A percentile compares a stretch with the other conserved stretches of the same genome.
Evolutionary conservation across 2,329 filamentous ascomycete species (phyloP).

Genomic region (Apiospora arundinis): DNA sequence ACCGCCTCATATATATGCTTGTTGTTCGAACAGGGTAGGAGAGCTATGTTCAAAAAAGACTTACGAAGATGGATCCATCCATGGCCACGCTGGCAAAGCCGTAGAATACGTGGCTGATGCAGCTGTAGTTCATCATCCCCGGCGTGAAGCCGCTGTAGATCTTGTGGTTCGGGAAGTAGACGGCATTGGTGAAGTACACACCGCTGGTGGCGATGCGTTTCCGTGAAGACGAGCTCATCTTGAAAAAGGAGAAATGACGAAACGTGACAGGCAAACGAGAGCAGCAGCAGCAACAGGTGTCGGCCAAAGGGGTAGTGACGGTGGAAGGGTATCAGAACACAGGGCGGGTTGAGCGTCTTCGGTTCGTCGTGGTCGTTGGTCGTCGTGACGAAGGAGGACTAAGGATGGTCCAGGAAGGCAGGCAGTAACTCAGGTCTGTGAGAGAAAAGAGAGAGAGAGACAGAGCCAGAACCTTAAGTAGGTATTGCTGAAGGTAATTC

Average conservation of each 20-base stretch:
- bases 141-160: conserved; percentile 78
- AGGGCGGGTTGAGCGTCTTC: background rate
- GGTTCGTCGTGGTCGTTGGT: background rate
- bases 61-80: conserved; percentile 78
- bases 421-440: background rate
- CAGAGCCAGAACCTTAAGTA: conserved; percentile 3
- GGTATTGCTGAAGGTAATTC: background rate
- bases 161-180: conserved; percentile 83
- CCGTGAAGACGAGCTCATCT: conserved; percentile 50
- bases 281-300: background rate
- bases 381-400: background rate
- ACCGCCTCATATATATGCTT: background rate
- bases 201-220: conserved; percentile 54
- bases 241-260: background rate
- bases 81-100: conserved; percentile 77
- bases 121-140: conserved; percentile 74
- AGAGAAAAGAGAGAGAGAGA: background rate
- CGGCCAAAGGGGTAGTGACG: background rate
- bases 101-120: conserved; percentile 83
- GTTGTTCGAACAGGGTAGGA: background rate
- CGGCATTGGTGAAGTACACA: conserved; percentile 73
- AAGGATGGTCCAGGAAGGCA: background rate
- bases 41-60: conserved; percentile 40
- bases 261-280: background rate
- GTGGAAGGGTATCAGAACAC: background rate